phyloP scores from a whole-genome alignment of 305 asterid species.

The Fraxinus floribunda region DNA sequence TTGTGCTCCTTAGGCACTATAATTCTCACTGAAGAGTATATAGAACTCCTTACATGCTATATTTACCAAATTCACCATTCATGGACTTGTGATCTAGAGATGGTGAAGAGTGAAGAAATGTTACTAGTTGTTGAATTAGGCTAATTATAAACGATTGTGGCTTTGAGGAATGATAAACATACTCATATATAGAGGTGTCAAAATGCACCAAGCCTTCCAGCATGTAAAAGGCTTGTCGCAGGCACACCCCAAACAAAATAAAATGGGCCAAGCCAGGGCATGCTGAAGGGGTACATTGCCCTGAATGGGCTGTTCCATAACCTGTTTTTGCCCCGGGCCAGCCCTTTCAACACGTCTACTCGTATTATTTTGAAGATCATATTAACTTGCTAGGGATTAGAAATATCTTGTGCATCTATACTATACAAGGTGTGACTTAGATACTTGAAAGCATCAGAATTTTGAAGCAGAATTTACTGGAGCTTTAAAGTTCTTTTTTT shows the following conservation, averaged over 20 bases:
- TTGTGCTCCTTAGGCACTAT: not conserved
- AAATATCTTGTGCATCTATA: not conserved
- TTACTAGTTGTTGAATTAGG: not conserved
- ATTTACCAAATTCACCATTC: slow-evolving; percentile 19
- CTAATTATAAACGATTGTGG: not conserved
- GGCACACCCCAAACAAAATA: not conserved
- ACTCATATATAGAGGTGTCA: not conserved
- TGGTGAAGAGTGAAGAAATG: not conserved
- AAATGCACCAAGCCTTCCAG: not conserved
- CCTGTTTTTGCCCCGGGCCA: not conserved
- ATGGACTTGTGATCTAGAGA: slow-evolving; percentile 11
- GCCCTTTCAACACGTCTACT: not conserved
- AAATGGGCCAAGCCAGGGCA: not conserved
- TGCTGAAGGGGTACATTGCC: not conserved
- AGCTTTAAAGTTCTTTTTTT: not conserved
- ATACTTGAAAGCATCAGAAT: not conserved
- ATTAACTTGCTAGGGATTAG: not conserved
- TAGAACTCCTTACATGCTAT: slow-evolving; percentile 1
- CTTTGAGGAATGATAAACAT: not conserved
- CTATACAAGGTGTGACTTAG: not conserved
- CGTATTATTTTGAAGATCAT: not conserved
- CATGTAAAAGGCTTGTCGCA: not conserved
- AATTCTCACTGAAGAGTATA: slow-evolving; percentile 15
- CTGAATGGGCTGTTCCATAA: not conserved
- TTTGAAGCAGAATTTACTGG: not conserved